Conservation (phyloP, 225 moss, liverwort and hornwort species). For the Climacium dendroides region DNA sequence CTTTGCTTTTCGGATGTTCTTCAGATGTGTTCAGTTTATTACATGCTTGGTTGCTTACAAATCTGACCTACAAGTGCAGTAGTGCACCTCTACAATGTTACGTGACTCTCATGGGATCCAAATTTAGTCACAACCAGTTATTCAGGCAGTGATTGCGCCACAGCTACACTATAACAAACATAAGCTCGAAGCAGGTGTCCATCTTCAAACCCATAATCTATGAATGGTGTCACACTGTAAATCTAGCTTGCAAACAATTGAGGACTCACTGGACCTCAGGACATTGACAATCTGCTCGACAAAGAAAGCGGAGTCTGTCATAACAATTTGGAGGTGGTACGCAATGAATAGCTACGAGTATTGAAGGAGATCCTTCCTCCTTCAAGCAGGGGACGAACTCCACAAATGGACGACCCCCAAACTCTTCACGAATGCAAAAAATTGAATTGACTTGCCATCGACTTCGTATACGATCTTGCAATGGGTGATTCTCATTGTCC, state of each 20-base stretch:
- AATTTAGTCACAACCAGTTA: background rate
- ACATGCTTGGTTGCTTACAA: background rate
- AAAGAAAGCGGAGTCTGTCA: background rate
- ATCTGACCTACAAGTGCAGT: background rate
- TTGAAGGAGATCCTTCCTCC: background rate
- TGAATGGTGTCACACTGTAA: background rate
- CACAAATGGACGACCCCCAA: background rate
- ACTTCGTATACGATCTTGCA: background rate
- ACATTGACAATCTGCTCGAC: background rate
- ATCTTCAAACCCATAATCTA: background rate
- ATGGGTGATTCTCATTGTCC: background rate
- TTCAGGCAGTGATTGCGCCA: background rate
- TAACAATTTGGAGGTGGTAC: background rate
- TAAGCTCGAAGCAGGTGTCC: background rate
- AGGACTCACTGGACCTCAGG: background rate
- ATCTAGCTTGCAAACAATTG: background rate
- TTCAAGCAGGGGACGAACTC: background rate
- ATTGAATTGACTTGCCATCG: background rate
- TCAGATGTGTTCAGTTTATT: background rate
- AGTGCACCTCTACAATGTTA: background rate
- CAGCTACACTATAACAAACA: background rate
- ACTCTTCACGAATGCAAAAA: background rate
- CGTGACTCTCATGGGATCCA: too few species aligned
- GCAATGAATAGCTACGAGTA: background rate
- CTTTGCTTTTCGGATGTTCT: background rate